Percentiles rank a stretch among this genome's conserved stretches.
These are phyloP conservation scores for Paramyrothecium sp. DNA, from an alignment of 2,329 filamentous ascomycete species.

Conservation along the genomic window DNA sequence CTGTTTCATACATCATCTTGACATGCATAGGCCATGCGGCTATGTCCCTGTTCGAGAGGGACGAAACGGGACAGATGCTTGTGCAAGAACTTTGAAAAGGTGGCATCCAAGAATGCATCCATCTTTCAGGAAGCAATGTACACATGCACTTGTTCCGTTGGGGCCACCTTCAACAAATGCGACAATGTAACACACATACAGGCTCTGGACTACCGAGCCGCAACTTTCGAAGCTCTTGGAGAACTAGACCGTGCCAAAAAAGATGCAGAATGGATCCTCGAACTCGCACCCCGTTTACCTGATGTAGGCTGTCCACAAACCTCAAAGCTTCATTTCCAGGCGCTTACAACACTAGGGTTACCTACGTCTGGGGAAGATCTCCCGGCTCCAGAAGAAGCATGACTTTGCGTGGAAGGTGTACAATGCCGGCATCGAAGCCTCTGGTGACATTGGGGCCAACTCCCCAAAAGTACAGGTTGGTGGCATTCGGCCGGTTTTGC, in stretches of 20 bases:
- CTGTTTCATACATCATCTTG: constrained; percentile 3
- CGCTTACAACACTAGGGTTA: constrained; percentile 32
- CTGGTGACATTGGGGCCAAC: constrained; percentile 18
- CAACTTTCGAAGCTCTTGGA: constrained; percentile 35
- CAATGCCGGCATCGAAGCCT: constrained; percentile 34
- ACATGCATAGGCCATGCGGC: constrained; percentile 31
- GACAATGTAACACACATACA: constrained; percentile 34
- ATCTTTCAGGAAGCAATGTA: constrained; percentile 41
- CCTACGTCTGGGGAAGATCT: constrained; percentile 38
- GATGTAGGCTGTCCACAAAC: constrained; percentile 26
- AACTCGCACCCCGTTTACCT: constrained; percentile 36
- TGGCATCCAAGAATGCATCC: constrained; percentile 28
- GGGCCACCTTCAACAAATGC: constrained; percentile 37
- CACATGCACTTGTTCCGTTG: constrained; percentile 33
- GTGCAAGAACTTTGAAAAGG: constrained; percentile 37
- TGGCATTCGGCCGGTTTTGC: neutral
- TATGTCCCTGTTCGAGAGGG: constrained; percentile 31
- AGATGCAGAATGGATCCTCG: constrained; percentile 42
- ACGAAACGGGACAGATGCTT: constrained; percentile 32
- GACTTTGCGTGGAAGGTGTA: constrained; percentile 39
- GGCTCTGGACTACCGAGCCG: constrained; percentile 39
- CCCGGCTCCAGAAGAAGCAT: constrained; percentile 32
- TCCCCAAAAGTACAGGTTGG: constrained; percentile 32
- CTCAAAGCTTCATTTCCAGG: neutral
- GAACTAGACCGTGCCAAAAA: constrained; percentile 34